Conservation (phyloP, 768 basidiomycete genomes). For the Boletus rufocinnamomeus region DNA sequence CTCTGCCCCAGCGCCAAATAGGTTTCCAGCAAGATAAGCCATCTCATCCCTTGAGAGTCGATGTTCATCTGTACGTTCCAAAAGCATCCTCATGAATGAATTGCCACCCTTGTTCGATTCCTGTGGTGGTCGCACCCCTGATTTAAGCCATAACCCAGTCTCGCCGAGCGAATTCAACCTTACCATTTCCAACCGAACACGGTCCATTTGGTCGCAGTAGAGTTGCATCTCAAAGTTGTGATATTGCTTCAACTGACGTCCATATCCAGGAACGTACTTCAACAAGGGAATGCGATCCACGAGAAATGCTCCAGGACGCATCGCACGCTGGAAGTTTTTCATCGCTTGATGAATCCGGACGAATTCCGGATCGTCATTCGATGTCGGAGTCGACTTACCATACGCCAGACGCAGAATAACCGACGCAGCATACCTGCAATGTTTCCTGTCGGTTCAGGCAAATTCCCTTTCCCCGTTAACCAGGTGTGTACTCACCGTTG, state of each 20-base stretch:
- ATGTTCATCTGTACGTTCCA: conserved; percentile 49
- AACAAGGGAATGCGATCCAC: conserved; percentile 40
- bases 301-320: conserved; percentile 37
- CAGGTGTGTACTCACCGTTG: conserved; percentile 40
- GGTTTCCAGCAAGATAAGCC: conserved; percentile 57
- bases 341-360: conserved; percentile 17
- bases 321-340: conserved; percentile 25
- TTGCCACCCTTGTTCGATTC: conserved; percentile 1
- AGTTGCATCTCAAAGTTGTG: conserved; percentile 52
- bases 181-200: conserved; percentile 48
- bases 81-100: conserved; percentile 52
- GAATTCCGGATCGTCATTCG: conserved; percentile 26
- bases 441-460: not conserved
- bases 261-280: conserved; percentile 57
- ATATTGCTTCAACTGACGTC: conserved; percentile 49
- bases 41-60: conserved; percentile 52
- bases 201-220: conserved; percentile 49
- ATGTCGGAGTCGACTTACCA: conserved; percentile 28
- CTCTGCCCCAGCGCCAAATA: conserved; percentile 62
- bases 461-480: too few relatives aligned
- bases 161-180: not conserved
- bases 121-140: conserved; percentile 2
- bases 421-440: conserved; percentile 27
- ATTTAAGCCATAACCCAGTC: not conserved
- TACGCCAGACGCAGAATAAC: conserved; percentile 28